Percentiles rank a stretch among this genome's conserved stretches.
Conservation (phyloP, 2,329 filamentous ascomycete genomes). For the Triangularia verruculosa region DNA sequence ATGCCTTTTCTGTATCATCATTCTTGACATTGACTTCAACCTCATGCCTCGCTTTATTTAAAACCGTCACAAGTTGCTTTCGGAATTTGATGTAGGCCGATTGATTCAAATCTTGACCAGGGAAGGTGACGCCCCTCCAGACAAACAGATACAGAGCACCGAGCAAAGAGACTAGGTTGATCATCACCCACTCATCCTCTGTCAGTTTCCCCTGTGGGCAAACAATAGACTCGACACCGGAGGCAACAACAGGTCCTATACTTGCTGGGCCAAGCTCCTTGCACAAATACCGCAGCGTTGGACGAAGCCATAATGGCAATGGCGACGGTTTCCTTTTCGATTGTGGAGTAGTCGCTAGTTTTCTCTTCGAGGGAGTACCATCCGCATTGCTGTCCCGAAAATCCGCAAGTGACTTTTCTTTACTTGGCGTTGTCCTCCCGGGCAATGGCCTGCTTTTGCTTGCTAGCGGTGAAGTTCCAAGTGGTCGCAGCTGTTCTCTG, state of each 20-base stretch:
- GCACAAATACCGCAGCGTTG: slow-evolving; percentile 64
- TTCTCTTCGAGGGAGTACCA: slow-evolving; percentile 30
- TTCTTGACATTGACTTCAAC: slow-evolving; percentile 32
- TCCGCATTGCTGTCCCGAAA: slow-evolving; percentile 22
- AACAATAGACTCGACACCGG: slow-evolving; percentile 63
- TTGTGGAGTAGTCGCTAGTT: slow-evolving; percentile 32
- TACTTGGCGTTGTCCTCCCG: slow-evolving; percentile 29
- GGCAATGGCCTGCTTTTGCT: slow-evolving; percentile 12
- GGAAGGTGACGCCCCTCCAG: slow-evolving; percentile 46
- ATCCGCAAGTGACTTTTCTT: slow-evolving; percentile 31
- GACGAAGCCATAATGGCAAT: slow-evolving; percentile 67
- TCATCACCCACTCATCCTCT: slow-evolving; percentile 48
- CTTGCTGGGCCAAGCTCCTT: slow-evolving; percentile 56
- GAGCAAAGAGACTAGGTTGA: slow-evolving; percentile 53
- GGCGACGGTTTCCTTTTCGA: slow-evolving; percentile 31
- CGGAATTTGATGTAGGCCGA: slow-evolving; percentile 46
- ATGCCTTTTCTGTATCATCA: slow-evolving; percentile 39
- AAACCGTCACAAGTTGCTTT: slow-evolving; percentile 45
- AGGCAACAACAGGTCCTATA: slow-evolving; percentile 69
- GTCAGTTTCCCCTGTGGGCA: slow-evolving; percentile 42
- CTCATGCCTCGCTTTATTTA: slow-evolving; percentile 43
- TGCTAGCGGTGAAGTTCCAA: slow-evolving; percentile 22
- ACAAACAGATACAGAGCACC: slow-evolving; percentile 62
- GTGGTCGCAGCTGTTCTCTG: slow-evolving; percentile 19
- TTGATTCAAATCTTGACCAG: slow-evolving; percentile 37